These are phyloP conservation scores for Quercus aquifolioides DNA, from an alignment of 306 rosid species.

Conservation along the genomic window DNA sequence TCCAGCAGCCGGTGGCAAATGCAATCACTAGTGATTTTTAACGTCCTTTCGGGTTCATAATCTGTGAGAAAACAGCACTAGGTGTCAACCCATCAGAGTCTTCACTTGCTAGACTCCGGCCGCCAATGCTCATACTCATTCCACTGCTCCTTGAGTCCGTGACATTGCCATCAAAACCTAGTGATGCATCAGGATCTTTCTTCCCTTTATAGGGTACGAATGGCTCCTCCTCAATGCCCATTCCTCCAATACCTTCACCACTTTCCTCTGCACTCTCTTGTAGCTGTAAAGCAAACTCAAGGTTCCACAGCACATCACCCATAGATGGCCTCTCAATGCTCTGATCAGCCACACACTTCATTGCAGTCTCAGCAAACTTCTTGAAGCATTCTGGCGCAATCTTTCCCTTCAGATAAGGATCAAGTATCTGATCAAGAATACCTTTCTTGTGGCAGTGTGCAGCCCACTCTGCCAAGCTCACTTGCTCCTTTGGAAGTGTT, in stretches of 20 bases:
- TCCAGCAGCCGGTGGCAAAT: background rate
- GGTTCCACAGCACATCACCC: slow-evolving; percentile 99
- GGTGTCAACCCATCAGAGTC: slow-evolving; percentile 98
- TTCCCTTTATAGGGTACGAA: slow-evolving; percentile 54
- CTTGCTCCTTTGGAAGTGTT: slow-evolving; percentile 88
- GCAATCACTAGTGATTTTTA: slow-evolving; percentile 25
- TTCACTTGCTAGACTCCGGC: slow-evolving; percentile 95
- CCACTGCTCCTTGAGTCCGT: slow-evolving; percentile 92
- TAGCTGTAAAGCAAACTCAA: slow-evolving; percentile 96
- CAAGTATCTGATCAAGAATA: slow-evolving; percentile 71
- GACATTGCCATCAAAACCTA: slow-evolving; percentile 55
- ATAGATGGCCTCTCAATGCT: slow-evolving; percentile 97
- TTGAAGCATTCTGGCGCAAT: slow-evolving; percentile 89
- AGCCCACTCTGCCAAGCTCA: slow-evolving; percentile 99
- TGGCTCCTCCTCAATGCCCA: slow-evolving; percentile 54
- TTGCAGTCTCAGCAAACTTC: slow-evolving; percentile 94
- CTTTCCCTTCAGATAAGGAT: slow-evolving; percentile 89
- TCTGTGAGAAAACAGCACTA: slow-evolving; percentile 96
- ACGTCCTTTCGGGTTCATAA: slow-evolving; percentile 99
- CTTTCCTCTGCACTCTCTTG: slow-evolving; percentile 97
- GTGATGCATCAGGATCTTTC: slow-evolving; percentile 51
- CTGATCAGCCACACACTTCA: slow-evolving; percentile 96
- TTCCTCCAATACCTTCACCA: slow-evolving; percentile 48
- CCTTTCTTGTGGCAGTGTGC: slow-evolving; percentile 92
- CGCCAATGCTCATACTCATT: slow-evolving; percentile 93